Evolutionary conservation across 352 stramenopile genomes (phyloP), one percentile per base, ranked within the genome.

Genomic region (Globisporangium alternatum): DNA sequence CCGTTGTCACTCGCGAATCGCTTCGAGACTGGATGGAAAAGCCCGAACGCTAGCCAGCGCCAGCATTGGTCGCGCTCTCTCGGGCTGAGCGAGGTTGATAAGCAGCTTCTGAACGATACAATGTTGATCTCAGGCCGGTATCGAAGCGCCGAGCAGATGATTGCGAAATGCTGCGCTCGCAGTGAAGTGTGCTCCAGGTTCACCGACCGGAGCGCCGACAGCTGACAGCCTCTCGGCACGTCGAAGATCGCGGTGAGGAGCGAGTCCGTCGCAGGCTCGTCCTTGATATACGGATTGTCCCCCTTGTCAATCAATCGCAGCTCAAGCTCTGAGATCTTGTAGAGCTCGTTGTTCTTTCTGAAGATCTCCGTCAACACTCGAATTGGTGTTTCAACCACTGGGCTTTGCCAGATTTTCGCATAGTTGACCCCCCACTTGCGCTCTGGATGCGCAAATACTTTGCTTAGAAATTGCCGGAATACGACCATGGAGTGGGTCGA

Each of bases 31-130:
- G n/a, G 19, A n/a, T 35, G 37, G 19, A 47, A 59, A 2, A 59
- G 53, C n/a, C n/a, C 33, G 9, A 48, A 48, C 53, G 53, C 35
- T n/a, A 59, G 53, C 53, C 53, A 59, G 35, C 33, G n/a, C 33
- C 54, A 60, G 54, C 54, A 48, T 21, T 60, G 52, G 21, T 47
- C 17, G 28, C 8, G 15, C 10, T 9, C 21, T n/a, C 19, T 9
- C 25, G 33, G 13, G 10, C 7, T 6, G 35, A 41, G 35, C 35
- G 35, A 41, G 3, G 22, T 35, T 3, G 5, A 21, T 10, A 54
- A 5, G 5, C 5, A 35, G 4, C 12, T 33, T 0, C 19, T n/a
- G 5, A 54, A 30, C 13, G 22, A 35, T 10, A 33, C 22, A 8
- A 54, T 35, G 47, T 22, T 5, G 12, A 6, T 21, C 13, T 54